Evolutionary conservation across 2,329 filamentous ascomycete species (phyloP).

Genomic region (Colletotrichum liriopes): DNA sequence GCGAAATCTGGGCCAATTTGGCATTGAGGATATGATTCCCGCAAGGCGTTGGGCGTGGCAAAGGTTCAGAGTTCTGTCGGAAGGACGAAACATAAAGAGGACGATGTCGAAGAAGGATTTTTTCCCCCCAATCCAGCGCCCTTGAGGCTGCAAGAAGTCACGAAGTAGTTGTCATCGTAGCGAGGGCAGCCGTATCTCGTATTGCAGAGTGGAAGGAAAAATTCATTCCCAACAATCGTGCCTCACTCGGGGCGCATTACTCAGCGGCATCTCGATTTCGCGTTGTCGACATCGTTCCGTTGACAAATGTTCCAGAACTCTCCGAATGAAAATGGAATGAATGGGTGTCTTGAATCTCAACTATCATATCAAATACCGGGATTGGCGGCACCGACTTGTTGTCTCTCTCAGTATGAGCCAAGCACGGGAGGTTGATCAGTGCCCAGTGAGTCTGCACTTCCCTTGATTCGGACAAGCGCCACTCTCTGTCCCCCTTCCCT

Average conservation of each 20-base stretch:
- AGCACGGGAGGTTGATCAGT: constrained; percentile 5
- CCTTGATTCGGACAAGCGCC: constrained; percentile 26
- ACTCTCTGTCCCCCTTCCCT: constrained; percentile 5
- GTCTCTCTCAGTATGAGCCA: background rate
- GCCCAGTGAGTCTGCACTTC: constrained; percentile 2
- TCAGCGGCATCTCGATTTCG: background rate
- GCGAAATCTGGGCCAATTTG: constrained; percentile 41
- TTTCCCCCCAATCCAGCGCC: background rate
- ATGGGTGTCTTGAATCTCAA: background rate
- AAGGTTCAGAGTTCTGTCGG: background rate
- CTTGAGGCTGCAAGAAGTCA: background rate
- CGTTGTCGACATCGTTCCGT: background rate
- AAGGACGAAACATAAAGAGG: constrained; percentile 1
- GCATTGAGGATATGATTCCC: constrained; percentile 34
- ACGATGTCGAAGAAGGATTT: constrained; percentile 12
- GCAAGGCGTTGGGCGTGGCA: constrained; percentile 41
- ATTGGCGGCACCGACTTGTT: background rate
- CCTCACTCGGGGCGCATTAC: no score
- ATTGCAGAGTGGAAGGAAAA: constrained; percentile 18
- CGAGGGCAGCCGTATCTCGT: constrained; percentile 1
- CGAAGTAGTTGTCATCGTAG: background rate
- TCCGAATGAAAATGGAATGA: background rate
- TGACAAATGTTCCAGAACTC: background rate
- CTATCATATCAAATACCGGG: background rate
- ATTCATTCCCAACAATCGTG: background rate